Evolutionary conservation across 2,329 filamentous ascomycete genomes (phyloP).

Genomic region (Aspergillus niger): DNA sequence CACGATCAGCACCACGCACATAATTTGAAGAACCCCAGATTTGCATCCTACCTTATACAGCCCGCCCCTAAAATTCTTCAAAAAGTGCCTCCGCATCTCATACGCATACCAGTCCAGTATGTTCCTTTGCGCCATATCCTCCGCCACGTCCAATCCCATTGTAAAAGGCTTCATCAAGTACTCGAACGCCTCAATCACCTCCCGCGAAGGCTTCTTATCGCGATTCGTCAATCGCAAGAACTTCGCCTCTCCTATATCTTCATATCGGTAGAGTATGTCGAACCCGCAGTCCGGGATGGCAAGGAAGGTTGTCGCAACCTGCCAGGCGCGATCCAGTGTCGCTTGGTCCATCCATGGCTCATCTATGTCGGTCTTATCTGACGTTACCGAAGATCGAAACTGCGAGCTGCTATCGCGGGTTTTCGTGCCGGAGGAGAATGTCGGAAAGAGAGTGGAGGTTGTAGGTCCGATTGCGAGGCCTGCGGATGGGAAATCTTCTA

Average conservation of each 20-base stretch:
- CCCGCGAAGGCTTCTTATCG: constrained; percentile 29
- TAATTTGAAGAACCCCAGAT: background rate
- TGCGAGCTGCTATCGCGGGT: constrained; percentile 13
- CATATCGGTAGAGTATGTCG: constrained; percentile 26
- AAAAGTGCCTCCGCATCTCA: constrained; percentile 47
- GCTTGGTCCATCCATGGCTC: constrained; percentile 32
- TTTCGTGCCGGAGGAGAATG: constrained; percentile 6
- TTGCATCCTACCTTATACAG: constrained; percentile 35
- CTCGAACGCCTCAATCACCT: constrained; percentile 35
- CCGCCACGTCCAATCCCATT: constrained; percentile 16
- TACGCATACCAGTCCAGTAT: constrained; percentile 48
- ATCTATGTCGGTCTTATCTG: constrained; percentile 14
- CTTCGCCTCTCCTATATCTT: constrained; percentile 30
- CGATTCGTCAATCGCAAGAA: constrained; percentile 36
- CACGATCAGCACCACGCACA: constrained; percentile 6
- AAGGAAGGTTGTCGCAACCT: constrained; percentile 43
- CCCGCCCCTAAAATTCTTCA: constrained; percentile 38
- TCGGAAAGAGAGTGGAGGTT: background rate
- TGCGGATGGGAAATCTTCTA: constrained; percentile 35
- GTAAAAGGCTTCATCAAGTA: constrained; percentile 32
- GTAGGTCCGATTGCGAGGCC: constrained; percentile 27
- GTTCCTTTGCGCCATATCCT: constrained; percentile 28
- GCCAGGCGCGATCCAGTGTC: constrained; percentile 45
- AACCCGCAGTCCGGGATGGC: constrained; percentile 40
- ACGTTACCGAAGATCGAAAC: background rate